phyloP scores from a whole-genome alignment of 1,284 basidiomycete genomes.

The Leccinum fuscescens region DNA sequence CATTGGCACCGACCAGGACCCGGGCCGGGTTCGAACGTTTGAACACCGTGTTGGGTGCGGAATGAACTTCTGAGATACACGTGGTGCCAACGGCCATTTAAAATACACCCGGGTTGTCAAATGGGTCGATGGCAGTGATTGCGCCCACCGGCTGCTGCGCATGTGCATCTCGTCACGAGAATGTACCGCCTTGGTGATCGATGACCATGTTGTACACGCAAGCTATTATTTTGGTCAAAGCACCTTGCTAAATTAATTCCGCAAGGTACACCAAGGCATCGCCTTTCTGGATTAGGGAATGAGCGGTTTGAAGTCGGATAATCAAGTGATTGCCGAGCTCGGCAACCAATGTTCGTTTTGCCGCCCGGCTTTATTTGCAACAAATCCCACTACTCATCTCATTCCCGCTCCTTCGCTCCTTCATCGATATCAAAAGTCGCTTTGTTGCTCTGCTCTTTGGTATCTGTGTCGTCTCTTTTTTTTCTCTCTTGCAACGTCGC shows the following conservation, averaged over 20 bases:
- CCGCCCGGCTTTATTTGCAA: constrained; percentile 41
- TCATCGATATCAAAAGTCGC: constrained; percentile 31
- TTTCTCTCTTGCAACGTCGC: background rate
- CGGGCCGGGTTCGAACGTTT: background rate
- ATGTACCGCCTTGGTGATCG: constrained; percentile 20
- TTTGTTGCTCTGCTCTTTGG: constrained; percentile 12
- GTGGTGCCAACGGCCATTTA: constrained; percentile 5
- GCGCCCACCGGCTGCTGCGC: background rate
- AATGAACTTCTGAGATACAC: background rate
- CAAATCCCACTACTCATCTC: constrained; percentile 38
- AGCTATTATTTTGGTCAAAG: constrained; percentile 22
- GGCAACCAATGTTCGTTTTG: constrained; percentile 38
- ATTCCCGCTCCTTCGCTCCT: constrained; percentile 31
- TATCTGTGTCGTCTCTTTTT: constrained; percentile 6
- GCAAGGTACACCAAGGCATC: constrained; percentile 22
- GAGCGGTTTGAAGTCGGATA: constrained; percentile 37
- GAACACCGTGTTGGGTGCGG: background rate
- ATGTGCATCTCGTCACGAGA: constrained; percentile 21
- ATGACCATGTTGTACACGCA: constrained; percentile 23
- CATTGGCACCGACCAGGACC: background rate
- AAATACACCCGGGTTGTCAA: background rate
- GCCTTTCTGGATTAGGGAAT: constrained; percentile 31
- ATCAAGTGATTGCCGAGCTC: constrained; percentile 37
- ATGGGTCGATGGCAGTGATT: background rate
- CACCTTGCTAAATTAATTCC: constrained; percentile 25